Evolutionary conservation across 306 rosid species (phyloP).

Genomic region (Pueraria montana): DNA sequence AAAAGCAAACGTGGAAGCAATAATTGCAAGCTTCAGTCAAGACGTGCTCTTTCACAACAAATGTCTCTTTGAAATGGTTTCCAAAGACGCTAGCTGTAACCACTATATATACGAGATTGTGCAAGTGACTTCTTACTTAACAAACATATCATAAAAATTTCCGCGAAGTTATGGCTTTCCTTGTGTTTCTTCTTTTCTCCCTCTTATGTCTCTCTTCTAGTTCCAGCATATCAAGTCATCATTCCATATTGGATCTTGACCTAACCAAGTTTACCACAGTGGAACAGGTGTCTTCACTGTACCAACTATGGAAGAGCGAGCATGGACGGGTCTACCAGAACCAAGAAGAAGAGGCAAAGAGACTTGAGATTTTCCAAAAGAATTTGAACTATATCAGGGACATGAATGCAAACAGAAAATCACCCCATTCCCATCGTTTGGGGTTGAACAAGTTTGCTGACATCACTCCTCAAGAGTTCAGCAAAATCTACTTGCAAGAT

Average conservation of each 20-base stretch:
- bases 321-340: conserved; percentile 53
- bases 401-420: conserved; percentile 49
- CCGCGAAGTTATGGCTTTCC: background rate
- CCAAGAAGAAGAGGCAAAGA: conserved; percentile 53
- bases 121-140: background rate
- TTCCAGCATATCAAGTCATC: conserved; percentile 39
- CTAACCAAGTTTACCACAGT: background rate
- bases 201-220: conserved; percentile 43
- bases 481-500: conserved; percentile 22
- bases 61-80: no score
- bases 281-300: conserved; percentile 47
- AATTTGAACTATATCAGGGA: conserved; percentile 57
- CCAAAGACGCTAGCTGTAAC: no score
- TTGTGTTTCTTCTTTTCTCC: background rate
- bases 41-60: no score
- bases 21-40: no score
- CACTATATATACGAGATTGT: background rate
- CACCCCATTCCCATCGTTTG: conserved; percentile 21
- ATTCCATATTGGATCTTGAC: conserved; percentile 7
- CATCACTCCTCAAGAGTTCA: conserved; percentile 60
- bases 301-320: conserved; percentile 59
- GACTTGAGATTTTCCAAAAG: conserved; percentile 1
- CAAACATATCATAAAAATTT: background rate
- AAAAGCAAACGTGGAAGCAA: no score
- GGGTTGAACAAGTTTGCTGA: conserved; percentile 70